These are phyloP conservation scores for Kwoniella botswanensis DNA, from an alignment of 768 basidiomycete species.

Conservation along the genomic window DNA sequence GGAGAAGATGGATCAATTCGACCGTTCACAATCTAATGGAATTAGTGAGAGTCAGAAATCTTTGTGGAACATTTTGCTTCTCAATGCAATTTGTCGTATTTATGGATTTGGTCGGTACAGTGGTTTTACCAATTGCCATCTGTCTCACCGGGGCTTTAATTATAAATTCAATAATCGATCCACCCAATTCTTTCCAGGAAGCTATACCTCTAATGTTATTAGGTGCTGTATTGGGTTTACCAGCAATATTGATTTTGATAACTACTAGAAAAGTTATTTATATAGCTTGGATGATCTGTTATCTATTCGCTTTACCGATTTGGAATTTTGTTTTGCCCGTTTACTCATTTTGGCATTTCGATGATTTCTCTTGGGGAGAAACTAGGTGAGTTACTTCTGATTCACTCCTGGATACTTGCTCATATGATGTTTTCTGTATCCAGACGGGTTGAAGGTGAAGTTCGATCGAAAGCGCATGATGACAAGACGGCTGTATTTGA, in stretches of 20 bases:
- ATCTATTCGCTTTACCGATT: slow-evolving; percentile 86
- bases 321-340: slow-evolving; percentile 95
- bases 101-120: slow-evolving; percentile 72
- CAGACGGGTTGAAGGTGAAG: slow-evolving; percentile 95
- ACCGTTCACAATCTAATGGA: slow-evolving; percentile 99
- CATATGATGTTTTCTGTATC: slow-evolving; percentile 15
- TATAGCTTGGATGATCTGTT: slow-evolving; percentile 97
- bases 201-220: slow-evolving; percentile 92
- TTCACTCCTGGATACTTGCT: not conserved
- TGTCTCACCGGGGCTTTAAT: slow-evolving; percentile 85
- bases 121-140: slow-evolving; percentile 91
- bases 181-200: slow-evolving; percentile 83
- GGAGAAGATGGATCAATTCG: slow-evolving; percentile 98
- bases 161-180: slow-evolving; percentile 75
- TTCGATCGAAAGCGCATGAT: slow-evolving; percentile 71
- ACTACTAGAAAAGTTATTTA: slow-evolving; percentile 95
- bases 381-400: slow-evolving; percentile 70
- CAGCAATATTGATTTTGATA: slow-evolving; percentile 87
- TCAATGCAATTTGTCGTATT: slow-evolving; percentile 99
- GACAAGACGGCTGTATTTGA: slow-evolving; percentile 64
- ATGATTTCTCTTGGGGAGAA: slow-evolving; percentile 99
- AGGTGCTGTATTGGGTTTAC: slow-evolving; percentile 87
- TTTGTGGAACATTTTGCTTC: slow-evolving; percentile 99
- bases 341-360: slow-evolving; percentile 99
- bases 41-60: slow-evolving; percentile 90